Evolutionary conservation across 129 eudicot genomes (phyloP), one percentile per base, ranked within the genome.

Genomic region (Flaveria bidentis): DNA sequence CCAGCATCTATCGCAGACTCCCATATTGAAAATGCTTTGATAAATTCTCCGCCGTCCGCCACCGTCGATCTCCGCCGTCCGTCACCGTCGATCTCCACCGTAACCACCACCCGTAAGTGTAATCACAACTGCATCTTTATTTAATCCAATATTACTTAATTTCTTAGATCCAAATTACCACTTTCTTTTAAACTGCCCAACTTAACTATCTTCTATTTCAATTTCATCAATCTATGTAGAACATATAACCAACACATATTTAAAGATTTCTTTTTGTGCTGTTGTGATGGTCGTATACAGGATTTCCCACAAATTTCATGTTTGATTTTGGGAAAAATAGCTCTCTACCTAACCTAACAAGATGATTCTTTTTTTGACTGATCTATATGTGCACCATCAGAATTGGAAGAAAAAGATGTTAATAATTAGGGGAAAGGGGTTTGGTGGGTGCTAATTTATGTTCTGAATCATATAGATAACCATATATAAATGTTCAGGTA

Each of bases 51-150:
- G 71, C 62, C 75, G 53, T 78, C 51, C 28, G 70, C 60, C 71
- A 58, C 76, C 82, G 81, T 55, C 75, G 16, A 7, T 56, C 60
- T 68, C 80, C 18, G 53, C 74, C 56, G 53, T 78, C 51, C 28
- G 70, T 47, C 71, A 58, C 76, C 82, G 81, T 55, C 75, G 16
- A 7, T 56, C 60, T 68, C 80, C 18, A 44, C 74, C 56, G 67
- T 76, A 66, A 45, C 69, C 30, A 13, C 42, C 69, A 6, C 65
- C 79, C 36, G 47, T 78, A 45, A 78, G 81, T 58, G 46, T 16
- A 71, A 18, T 46, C 76, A 58, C 41, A 47, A 47, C 53, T 70
- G 1, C 20, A 13, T 45, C 9, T 46, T 25, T 26, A 69, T 50
- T 60, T 64, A 20, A 70, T 14, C 23, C 20, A 55, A 17, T 72